A percentile compares a stretch with the other conserved stretches of the same genome.
Conservation (phyloP, 179 eudicot species). For the Camellia oleifera region DNA sequence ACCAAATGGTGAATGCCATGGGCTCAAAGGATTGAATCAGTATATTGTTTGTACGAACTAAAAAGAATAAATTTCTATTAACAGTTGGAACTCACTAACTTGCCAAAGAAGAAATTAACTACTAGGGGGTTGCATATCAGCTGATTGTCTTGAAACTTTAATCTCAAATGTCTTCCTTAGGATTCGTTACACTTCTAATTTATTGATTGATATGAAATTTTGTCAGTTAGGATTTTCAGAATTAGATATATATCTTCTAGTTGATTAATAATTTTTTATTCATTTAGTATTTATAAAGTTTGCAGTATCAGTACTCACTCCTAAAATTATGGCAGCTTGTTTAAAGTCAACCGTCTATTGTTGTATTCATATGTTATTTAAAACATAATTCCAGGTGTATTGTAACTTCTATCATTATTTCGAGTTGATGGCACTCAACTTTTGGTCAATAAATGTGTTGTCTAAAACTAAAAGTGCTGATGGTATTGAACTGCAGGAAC, state of each 20-base stretch:
- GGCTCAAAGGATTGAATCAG: too few relatives aligned
- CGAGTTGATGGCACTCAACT: not conserved
- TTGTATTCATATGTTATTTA: not conserved
- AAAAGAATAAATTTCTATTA: too few relatives aligned
- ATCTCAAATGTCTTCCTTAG: not conserved
- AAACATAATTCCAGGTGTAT: not conserved
- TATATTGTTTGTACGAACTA: too few relatives aligned
- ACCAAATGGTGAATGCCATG: too few relatives aligned
- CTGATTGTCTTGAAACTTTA: too few relatives aligned
- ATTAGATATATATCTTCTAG: not conserved
- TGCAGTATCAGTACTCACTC: not conserved
- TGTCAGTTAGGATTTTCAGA: not conserved
- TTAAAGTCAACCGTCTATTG: not conserved
- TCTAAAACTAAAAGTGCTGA: not conserved
- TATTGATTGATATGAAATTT: not conserved
- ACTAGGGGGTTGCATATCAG: too few relatives aligned
- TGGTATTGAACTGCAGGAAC: constrained; percentile 54
- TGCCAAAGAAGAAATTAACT: too few relatives aligned
- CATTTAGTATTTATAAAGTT: not conserved
- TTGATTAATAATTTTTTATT: not conserved
- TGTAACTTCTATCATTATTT: not conserved
- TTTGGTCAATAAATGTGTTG: not conserved
- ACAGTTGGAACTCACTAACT: too few relatives aligned
- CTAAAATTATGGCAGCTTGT: not conserved
- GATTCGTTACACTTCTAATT: not conserved